A percentile compares a stretch with the other conserved stretches of the same genome.
Evolutionary conservation across 164 flowering plant species (phyloP).

Genomic region (Stephania cephalantha): DNA sequence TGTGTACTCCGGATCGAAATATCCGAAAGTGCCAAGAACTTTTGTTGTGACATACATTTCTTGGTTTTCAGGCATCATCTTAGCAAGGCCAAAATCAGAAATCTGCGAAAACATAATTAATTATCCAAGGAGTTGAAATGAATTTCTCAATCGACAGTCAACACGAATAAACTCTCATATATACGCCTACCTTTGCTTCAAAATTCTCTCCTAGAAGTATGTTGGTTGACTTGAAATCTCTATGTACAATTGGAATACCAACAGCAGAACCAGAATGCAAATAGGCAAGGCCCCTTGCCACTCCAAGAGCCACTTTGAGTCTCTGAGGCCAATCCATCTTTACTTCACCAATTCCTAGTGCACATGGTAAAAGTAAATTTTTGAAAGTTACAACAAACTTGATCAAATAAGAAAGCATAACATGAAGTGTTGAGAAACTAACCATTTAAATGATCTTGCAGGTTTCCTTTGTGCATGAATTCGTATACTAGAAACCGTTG

Average conservation of each 20-base stretch:
- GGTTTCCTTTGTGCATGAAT: slow-evolving; percentile 82
- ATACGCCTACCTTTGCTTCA: slow-evolving; percentile 71
- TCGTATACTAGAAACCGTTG: slow-evolving; percentile 92
- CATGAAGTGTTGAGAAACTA: slow-evolving; percentile 12
- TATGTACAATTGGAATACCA: slow-evolving; percentile 86
- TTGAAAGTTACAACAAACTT: background rate
- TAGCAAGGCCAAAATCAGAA: slow-evolving; percentile 95
- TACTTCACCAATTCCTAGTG: slow-evolving; percentile 51
- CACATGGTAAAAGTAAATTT: background rate
- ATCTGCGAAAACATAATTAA: slow-evolving; percentile 41
- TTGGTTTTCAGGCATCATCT: slow-evolving; percentile 91
- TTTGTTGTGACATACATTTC: slow-evolving; percentile 69
- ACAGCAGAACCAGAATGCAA: slow-evolving; percentile 79
- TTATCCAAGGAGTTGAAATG: background rate
- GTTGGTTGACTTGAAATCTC: slow-evolving; percentile 97
- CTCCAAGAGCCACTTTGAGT: slow-evolving; percentile 85
- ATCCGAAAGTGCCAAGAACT: slow-evolving; percentile 92
- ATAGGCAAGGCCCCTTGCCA: slow-evolving; percentile 84
- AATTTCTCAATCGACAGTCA: too few species aligned
- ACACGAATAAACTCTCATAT: background rate
- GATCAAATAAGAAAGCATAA: background rate
- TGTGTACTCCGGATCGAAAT: slow-evolving; percentile 95
- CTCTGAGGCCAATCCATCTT: slow-evolving; percentile 86
- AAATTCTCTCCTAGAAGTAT: slow-evolving; percentile 60
- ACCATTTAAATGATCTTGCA: slow-evolving; percentile 92